Evolutionary conservation across 164 flowering plant species (phyloP).

Genomic region (Kingdonia uniflora): DNA sequence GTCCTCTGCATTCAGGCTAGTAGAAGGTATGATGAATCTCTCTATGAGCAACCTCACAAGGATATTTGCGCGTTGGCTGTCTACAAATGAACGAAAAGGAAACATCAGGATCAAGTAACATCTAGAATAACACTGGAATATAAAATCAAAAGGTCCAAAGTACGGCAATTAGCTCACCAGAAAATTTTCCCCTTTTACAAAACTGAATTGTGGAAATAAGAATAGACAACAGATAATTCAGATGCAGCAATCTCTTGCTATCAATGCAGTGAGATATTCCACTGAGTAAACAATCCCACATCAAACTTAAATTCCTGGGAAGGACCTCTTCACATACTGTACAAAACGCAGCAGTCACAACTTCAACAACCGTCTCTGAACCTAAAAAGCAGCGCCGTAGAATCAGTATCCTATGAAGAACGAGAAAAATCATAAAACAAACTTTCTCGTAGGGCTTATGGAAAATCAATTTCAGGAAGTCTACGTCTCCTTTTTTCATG

Average conservation of each 20-base stretch:
- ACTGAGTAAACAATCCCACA: slow-evolving; percentile 43
- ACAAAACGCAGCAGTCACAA: slow-evolving; percentile 35
- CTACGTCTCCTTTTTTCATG: no score
- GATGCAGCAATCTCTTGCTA: slow-evolving; percentile 22
- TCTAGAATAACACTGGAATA: slow-evolving; percentile 1
- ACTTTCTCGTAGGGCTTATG: no score
- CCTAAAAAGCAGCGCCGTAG: slow-evolving; percentile 28
- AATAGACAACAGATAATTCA: slow-evolving; percentile 42
- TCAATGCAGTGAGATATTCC: slow-evolving; percentile 24
- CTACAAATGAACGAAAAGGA: slow-evolving; percentile 27
- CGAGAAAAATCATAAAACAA: neutral
- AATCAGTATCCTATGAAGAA: no score
- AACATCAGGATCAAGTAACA: neutral
- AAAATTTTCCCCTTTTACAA: slow-evolving; percentile 24
- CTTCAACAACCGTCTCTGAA: slow-evolving; percentile 49
- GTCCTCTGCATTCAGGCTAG: neutral
- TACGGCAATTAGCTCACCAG: slow-evolving; percentile 35
- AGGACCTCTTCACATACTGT: slow-evolving; percentile 45
- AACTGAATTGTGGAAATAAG: slow-evolving; percentile 36
- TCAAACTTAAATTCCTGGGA: slow-evolving; percentile 32
- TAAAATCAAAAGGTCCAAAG: slow-evolving; percentile 1
- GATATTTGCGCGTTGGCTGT: slow-evolving; percentile 29
- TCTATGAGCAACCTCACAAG: slow-evolving; percentile 32
- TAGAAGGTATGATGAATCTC: slow-evolving; percentile 13
- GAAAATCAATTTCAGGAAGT: no score